Evolutionary conservation across 805 yeast species (phyloP), one percentile per base, ranked within the genome.

Genomic region (Ogataea chonburiensis): DNA sequence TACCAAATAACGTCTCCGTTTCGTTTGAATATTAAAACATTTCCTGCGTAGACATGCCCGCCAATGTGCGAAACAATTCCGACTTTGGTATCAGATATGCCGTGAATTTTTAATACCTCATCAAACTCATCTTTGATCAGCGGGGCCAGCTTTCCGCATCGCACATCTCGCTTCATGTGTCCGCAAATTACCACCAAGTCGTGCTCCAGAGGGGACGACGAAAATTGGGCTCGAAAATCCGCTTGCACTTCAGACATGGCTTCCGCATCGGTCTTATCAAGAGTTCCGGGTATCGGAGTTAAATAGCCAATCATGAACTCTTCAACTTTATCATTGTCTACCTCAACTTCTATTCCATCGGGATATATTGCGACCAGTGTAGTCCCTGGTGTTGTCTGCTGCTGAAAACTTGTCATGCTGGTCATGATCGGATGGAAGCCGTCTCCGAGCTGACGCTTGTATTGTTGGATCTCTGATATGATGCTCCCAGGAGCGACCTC

Each of bases 21-120:
- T 8, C 55, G 57, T 31, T 66, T 66, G 44, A 79, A 77, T 33
- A 73, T 71, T 2, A 85, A 62, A 10, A 86, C 76, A 51, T 86
- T 86, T 0, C 95, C 95, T 2, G 96, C 95, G 58, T 76, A 86
- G 2, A 71, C 85, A 55, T 86, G 96, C 0, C 96, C 96, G 1
- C 95, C 94, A 25, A 86, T 67, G 56, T 86, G 96, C 9, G 89
- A 79, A 0, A 82, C 66, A 5, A 73, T 51, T 0, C 86, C 88
- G 21, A 80, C 41, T 13, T 50, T 37, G 6, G 47, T 27, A 37
- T 49, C 53, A 24, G 30, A 8, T 3, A 24, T 34, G 8, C 40
- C 40, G 13, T 31, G 27, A 23, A 61, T 40, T 27, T 75, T 27
- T 11, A 79, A 45, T 1, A 72, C 76, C 19, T 35, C 42, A 17